Evolutionary conservation across 306 rosid species (phyloP).

Genomic region (Oxytropis ochrocephala): DNA sequence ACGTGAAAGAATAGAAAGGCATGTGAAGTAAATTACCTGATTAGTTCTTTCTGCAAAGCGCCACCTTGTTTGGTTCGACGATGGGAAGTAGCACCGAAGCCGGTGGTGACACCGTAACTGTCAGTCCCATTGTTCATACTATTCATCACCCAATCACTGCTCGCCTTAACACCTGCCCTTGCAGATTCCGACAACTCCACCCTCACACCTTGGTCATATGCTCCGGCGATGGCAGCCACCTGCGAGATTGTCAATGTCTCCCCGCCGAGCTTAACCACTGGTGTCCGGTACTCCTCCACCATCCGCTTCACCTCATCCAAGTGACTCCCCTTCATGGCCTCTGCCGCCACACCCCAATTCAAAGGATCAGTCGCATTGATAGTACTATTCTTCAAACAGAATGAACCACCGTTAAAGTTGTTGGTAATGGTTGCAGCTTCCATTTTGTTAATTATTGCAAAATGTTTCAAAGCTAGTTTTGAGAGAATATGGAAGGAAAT

Average conservation of each 20-base stretch:
- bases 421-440: conserved; percentile 27
- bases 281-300: conserved; percentile 68
- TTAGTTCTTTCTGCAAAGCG: conserved; percentile 77
- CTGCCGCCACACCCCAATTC: conserved; percentile 68
- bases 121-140: conserved; percentile 71
- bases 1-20: too few relatives aligned
- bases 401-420: conserved; percentile 23
- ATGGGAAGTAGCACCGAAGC: conserved; percentile 88
- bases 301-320: conserved; percentile 81
- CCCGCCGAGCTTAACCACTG: conserved; percentile 62
- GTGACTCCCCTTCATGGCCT: conserved; percentile 65
- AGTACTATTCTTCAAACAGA: conserved; percentile 19
- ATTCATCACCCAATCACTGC: conserved; percentile 90
- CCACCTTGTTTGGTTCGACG: conserved; percentile 82
- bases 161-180: conserved; percentile 76
- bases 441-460: conserved; percentile 14
- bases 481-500: background rate
- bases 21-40: conserved; percentile 38
- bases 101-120: conserved; percentile 91
- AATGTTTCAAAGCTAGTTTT: background rate
- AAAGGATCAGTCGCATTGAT: conserved; percentile 39
- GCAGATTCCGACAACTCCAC: conserved; percentile 69
- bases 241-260: conserved; percentile 66
- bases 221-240: conserved; percentile 69
- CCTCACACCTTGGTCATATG: conserved; percentile 15